These are phyloP conservation scores for Phialemonium atrogriseum DNA, from an alignment of 2,329 filamentous ascomycete genomes.

Conservation along the genomic window DNA sequence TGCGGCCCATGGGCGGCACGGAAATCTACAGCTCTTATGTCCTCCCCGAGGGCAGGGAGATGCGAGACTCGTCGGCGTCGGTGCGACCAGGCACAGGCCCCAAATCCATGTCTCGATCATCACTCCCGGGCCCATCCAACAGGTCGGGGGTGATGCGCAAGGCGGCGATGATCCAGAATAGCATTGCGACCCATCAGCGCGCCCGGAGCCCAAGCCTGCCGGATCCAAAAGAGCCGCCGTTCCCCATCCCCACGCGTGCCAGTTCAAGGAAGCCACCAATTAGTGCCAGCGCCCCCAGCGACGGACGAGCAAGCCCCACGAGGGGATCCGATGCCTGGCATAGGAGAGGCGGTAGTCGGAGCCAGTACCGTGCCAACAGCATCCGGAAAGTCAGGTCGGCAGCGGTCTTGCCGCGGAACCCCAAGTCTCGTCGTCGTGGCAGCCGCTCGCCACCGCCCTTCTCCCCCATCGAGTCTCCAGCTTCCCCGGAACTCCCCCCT, in stretches of 20 bases:
- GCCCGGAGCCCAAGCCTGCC: conserved; percentile 57
- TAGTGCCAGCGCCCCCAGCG: conserved; percentile 56
- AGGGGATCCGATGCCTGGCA: conserved; percentile 47
- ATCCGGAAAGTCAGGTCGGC: conserved; percentile 82
- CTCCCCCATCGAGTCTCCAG: conserved; percentile 57
- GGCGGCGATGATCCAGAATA: conserved; percentile 72
- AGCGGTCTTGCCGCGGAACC: conserved; percentile 55
- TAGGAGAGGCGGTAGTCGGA: conserved; percentile 39
- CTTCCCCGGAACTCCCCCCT: conserved; percentile 65
- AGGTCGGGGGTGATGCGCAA: conserved; percentile 62
- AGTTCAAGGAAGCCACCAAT: conserved; percentile 72
- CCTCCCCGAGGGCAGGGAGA: conserved; percentile 21
- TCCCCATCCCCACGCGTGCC: conserved; percentile 81
- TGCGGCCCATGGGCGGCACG: conserved; percentile 27
- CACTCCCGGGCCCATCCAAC: conserved; percentile 27
- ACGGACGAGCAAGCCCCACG: conserved; percentile 72
- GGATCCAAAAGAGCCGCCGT: conserved; percentile 63
- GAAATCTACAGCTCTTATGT: conserved; percentile 39
- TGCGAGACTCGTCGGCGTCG: conserved; percentile 13
- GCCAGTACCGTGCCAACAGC: conserved; percentile 48
- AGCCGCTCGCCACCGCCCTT: conserved; percentile 58
- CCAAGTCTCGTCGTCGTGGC: conserved; percentile 38
- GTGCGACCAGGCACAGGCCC: conserved; percentile 10
- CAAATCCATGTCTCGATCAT: conserved; percentile 15
- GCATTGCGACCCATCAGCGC: conserved; percentile 61